These are phyloP conservation scores for Chrysanthemum seticuspe DNA, from an alignment of 129 eudicot species.

Conservation along the genomic window DNA sequence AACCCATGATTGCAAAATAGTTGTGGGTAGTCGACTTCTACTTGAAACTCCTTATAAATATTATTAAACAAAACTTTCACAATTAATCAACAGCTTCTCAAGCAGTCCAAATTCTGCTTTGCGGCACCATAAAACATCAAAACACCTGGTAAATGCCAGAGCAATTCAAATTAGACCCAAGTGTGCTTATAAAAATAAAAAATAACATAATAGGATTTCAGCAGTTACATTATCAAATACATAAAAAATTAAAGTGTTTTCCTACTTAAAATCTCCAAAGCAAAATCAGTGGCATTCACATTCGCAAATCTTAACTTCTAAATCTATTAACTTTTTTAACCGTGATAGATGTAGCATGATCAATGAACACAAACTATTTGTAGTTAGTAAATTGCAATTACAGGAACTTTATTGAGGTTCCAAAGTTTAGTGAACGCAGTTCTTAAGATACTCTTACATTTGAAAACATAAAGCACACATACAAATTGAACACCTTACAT, in stretches of 20 bases:
- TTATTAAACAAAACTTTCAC: conserved; percentile 2
- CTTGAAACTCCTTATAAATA: conserved; percentile 11
- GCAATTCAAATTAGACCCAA: conserved; percentile 9
- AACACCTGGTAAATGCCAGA: conserved; percentile 7
- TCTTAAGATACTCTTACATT: background rate
- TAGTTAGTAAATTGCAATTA: background rate
- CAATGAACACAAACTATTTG: too few relatives aligned
- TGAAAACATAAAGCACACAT: background rate
- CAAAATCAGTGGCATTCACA: conserved; percentile 14
- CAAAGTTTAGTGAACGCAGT: background rate
- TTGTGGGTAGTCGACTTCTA: conserved; percentile 12
- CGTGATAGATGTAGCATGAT: background rate
- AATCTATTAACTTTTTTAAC: background rate
- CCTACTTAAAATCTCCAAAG: background rate
- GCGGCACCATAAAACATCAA: conserved; percentile 23
- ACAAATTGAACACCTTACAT: too few relatives aligned
- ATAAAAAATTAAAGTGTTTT: background rate
- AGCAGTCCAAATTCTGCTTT: conserved; percentile 11
- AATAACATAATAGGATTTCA: conserved; percentile 2
- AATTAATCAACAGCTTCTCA: conserved; percentile 15
- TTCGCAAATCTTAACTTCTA: conserved; percentile 1
- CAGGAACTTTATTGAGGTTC: background rate
- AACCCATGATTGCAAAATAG: conserved; percentile 31
- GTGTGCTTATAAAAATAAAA: background rate
- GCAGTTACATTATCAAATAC: conserved; percentile 1